phyloP scores from a whole-genome alignment of 768 basidiomycete species.

The Rhodotorula kratochvilovae region DNA sequence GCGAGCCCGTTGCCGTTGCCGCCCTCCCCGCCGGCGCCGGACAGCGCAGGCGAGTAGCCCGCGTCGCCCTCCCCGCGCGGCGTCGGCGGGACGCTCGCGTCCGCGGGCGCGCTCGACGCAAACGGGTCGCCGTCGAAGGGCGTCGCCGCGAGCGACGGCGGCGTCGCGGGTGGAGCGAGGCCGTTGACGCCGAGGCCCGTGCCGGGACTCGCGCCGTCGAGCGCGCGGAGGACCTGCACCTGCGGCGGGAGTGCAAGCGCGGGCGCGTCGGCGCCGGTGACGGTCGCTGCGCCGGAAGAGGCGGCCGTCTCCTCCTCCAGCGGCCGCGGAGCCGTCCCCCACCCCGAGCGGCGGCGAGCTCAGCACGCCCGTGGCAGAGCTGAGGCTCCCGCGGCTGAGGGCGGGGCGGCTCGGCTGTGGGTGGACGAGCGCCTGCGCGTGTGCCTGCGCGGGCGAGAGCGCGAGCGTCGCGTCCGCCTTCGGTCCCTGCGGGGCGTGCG shows the following conservation, averaged over 20 bases:
- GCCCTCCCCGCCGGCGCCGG: background rate
- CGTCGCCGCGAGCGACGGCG: background rate
- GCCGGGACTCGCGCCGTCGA: background rate
- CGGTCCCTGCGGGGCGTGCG: conserved; percentile 18
- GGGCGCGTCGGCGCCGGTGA: background rate
- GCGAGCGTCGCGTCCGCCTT: conserved; percentile 17
- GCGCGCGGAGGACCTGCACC: conserved; percentile 14
- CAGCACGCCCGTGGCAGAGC: conserved; percentile 1
- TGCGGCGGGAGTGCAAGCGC: conserved; percentile 18
- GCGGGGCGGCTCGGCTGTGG: conserved; percentile 3
- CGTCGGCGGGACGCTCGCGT: background rate
- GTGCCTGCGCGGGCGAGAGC: background rate
- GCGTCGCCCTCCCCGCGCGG: background rate
- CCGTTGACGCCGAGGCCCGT: background rate
- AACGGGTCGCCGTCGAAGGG: conserved; percentile 19
- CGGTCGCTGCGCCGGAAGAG: background rate
- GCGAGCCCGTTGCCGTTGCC: background rate
- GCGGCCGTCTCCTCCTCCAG: no score
- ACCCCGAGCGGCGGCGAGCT: background rate
- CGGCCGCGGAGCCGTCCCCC: background rate
- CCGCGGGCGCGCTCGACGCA: conserved; percentile 2
- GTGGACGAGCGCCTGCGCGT: no score
- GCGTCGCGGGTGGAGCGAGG: no score
- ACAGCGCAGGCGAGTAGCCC: background rate
- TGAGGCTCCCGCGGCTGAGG: conserved; percentile 21